Base-by-base conservation (phyloP, 345 rosid species). In the Sapria himalayana region DNA sequence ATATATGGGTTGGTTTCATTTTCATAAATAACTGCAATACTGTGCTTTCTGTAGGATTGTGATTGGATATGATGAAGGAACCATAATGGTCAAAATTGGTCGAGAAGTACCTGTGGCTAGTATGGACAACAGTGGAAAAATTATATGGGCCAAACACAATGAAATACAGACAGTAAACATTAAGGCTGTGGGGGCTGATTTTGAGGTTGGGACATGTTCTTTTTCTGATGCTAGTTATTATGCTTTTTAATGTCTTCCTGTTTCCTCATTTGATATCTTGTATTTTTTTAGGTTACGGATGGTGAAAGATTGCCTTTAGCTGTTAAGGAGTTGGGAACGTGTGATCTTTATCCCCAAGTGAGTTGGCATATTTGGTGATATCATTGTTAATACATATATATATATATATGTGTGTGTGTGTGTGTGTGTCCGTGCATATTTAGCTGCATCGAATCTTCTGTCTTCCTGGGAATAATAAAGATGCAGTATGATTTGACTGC, bases 321-420 rank as follows among this genome's bases (percentile, higher is more conserved):
- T 59, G 94, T 91, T 35, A 91, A 91, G 70, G 99, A 91, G 67
- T 48, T 91, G 74, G 99, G 99, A 51, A 91, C 89, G 31, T 91
- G 99, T 51, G 99, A 91, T 68, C 99, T 91, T 49, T 91, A 91
- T 59, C 99, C 99, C 39, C 99, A 91, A 58, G 99, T 89, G 61
- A 72, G 78, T 69, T 29, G 21, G 18, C 43, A 16, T 27, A 50
- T 45, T 66, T n/a, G n/a, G n/a, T n/a, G n/a, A n/a, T n/a, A n/a
- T n/a, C n/a, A n/a, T n/a, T n/a, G n/a, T n/a, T n/a, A n/a, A n/a
- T n/a, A 11, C 16, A 22, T 51, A 32, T 34, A 20, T 11, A 46
- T 37, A 21, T 50, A 37, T 19, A 33, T 37, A 29, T 15, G 7
- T 45, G 7, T 36, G 11, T 24, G 16, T 15, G 15, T 23, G 18